Percentiles rank a stretch among this genome's conserved stretches.
Evolutionary conservation across 345 rosid species (phyloP).

Genomic region (Nasturtium officinale): DNA sequence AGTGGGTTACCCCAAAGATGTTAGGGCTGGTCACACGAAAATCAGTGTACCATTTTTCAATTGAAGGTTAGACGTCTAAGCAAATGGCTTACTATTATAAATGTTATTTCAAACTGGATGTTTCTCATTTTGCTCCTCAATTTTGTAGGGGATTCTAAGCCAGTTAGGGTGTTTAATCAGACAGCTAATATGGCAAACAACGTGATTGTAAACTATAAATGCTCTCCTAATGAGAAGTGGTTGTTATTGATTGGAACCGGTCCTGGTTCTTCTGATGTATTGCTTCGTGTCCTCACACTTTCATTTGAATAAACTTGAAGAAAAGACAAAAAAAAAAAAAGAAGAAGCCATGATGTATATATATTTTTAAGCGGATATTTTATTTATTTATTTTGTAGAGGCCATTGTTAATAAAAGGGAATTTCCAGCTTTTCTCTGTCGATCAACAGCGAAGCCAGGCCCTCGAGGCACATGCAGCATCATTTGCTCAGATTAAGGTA

Average conservation of each 20-base stretch:
- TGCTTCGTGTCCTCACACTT: constrained; percentile 1
- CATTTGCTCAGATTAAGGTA: constrained; percentile 90
- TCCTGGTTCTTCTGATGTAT: constrained; percentile 94
- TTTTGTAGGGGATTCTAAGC: constrained; percentile 84
- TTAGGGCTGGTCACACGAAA: constrained; percentile 87
- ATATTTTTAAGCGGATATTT: no score
- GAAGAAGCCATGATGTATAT: neutral
- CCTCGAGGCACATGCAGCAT: constrained; percentile 98
- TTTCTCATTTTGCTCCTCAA: constrained; percentile 13
- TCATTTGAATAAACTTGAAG: neutral
- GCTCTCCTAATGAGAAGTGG: constrained; percentile 96
- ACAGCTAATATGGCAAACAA: constrained; percentile 85
- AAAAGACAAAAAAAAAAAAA: constrained; percentile 12
- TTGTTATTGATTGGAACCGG: constrained; percentile 92
- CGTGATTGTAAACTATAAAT: constrained; percentile 89
- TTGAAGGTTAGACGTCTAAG: constrained; percentile 63
- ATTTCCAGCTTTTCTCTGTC: constrained; percentile 89
- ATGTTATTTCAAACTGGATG: neutral
- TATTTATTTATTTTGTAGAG: no score
- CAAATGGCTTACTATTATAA: neutral
- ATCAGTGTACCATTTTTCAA: constrained; percentile 93
- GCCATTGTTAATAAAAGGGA: constrained; percentile 87
- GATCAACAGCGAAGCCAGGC: constrained; percentile 99
- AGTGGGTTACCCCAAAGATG: constrained; percentile 92
- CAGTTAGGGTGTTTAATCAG: constrained; percentile 92